These are phyloP conservation scores for Phalaenopsis hybrid DNA, from an alignment of 116 monocot genomes.

Conservation along the genomic window DNA sequence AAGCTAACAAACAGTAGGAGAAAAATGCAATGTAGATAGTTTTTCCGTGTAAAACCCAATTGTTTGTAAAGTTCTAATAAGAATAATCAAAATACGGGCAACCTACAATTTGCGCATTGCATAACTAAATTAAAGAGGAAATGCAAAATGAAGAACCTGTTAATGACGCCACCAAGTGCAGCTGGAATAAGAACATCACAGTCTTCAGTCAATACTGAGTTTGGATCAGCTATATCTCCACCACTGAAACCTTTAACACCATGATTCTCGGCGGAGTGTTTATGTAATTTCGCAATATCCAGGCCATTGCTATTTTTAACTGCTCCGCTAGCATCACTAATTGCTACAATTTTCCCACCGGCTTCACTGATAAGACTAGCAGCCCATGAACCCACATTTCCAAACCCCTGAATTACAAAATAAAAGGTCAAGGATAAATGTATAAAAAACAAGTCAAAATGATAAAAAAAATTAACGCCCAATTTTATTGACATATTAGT, in stretches of 20 bases:
- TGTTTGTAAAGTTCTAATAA: background rate
- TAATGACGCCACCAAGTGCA: constrained; percentile 86
- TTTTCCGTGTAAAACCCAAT: background rate
- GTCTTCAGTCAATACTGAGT: constrained; percentile 59
- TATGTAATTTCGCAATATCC: constrained; percentile 53
- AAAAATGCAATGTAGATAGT: background rate
- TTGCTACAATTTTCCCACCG: constrained; percentile 64
- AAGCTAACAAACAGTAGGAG: background rate
- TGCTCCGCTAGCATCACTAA: constrained; percentile 84
- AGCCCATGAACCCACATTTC: constrained; percentile 93
- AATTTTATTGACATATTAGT: background rate
- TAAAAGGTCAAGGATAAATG: background rate
- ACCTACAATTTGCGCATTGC: background rate
- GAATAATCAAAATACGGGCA: background rate
- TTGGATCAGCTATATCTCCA: constrained; percentile 62
- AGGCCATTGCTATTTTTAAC: constrained; percentile 68
- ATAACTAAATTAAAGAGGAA: background rate
- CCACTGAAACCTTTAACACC: constrained; percentile 78
- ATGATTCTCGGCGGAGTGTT: constrained; percentile 40
- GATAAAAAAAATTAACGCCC: background rate
- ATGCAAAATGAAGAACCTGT: constrained; percentile 36
- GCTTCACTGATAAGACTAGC: constrained; percentile 67
- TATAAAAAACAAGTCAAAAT: background rate
- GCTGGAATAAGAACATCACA: constrained; percentile 91
- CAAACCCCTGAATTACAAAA: constrained; percentile 58